Evolutionary conservation across 2,329 filamentous ascomycete genomes (phyloP).

Genomic region (Phyllosticta paracitricarpa): DNA sequence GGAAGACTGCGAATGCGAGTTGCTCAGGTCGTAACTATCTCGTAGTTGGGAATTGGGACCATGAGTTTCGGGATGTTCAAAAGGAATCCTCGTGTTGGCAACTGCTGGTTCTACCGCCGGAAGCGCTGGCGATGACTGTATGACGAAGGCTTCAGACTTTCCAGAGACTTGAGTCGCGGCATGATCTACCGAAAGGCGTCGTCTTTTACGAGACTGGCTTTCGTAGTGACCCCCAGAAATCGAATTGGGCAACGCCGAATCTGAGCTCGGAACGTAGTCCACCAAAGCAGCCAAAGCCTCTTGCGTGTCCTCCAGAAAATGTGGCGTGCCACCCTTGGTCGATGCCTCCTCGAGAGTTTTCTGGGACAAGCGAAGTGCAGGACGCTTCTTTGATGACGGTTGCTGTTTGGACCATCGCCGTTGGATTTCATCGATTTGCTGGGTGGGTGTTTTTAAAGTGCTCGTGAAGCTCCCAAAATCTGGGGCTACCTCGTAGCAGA

Average conservation of each 20-base stretch:
- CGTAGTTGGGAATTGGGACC: not conserved
- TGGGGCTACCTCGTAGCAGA: constrained; percentile 1
- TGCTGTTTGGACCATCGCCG: not conserved
- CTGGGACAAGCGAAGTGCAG: not conserved
- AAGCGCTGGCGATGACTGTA: not conserved
- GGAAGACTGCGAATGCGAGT: not conserved
- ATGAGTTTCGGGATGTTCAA: not conserved
- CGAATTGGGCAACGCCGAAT: not conserved
- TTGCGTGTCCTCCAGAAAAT: constrained; percentile 35
- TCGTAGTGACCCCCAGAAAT: not conserved
- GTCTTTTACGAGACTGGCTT: not conserved
- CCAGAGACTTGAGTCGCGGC: not conserved
- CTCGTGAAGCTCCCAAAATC: constrained; percentile 4
- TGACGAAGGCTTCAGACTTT: not conserved
- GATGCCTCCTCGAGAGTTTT: not conserved
- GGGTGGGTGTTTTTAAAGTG: not conserved
- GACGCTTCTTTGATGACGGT: not conserved
- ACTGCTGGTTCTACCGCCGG: not conserved
- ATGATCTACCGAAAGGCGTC: not conserved
- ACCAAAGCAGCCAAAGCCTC: constrained; percentile 30
- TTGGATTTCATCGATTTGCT: not conserved
- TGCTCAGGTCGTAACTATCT: not conserved
- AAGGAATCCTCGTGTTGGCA: not conserved
- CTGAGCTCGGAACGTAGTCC: constrained; percentile 26
- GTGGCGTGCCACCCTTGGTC: not conserved